Evolutionary conservation across 2,329 filamentous ascomycete species (phyloP), one percentile per base, ranked within the genome.

Genomic region (Tolypocladium tundrense): DNA sequence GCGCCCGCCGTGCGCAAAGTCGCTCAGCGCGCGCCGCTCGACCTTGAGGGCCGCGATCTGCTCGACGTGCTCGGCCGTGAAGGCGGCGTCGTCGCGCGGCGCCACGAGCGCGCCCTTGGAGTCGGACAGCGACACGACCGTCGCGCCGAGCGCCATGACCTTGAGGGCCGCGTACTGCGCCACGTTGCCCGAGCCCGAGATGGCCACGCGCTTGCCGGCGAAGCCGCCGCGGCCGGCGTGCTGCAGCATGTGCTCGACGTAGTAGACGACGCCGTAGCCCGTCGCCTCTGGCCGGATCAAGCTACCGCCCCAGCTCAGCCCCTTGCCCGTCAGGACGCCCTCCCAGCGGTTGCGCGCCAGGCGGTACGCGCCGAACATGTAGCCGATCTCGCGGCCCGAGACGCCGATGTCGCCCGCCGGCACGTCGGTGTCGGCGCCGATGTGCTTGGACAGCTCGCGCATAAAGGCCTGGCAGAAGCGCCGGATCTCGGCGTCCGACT

Each of bases 391-490:
- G 64, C 92, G 90, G 64, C 88, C 88, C 60, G 87, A 88, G 55
- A 97, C 93, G 75, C 94, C 94, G 71, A 97, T 97, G 71, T 99
- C 94, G 73, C 94, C 94, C 64, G 94, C 94, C 61, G 94, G 94
- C 33, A 99, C 91, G 72, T 97, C 94, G 53, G 91, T 96, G 75
- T 96, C 89, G 65, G 91, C 91, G 67, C 94, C 91, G 72, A 97
- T 97, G 84, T 97, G 92, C 79, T 90, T 91, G 80, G 83, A 88
- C 62, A 99, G 85, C 81, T 97, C 90, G 67, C 86, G 87, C 94
- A 97, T 97, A 82, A 97, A 99, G 60, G 91, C 79, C 64, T 88
- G 86, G 80, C 93, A 97, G 84, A 99, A 97, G 72, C 90, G 90
- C 71, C 94, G 90, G 79, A 97, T 97, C 84, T 97, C 94, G 74